These are phyloP conservation scores for grape (Vitis vinifera) DNA, from an alignment of 164 flowering plant genomes.

Conservation along the genomic window ASM3070453v1 NC_081807.1:15377001-15377500, in stretches of 20 bases:
- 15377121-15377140: not conserved
- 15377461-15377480: too few relatives aligned
- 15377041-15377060: not conserved
- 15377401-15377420: too few relatives aligned
- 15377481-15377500: too few relatives aligned
- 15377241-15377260: not conserved
- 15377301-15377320: too few relatives aligned
- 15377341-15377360: too few relatives aligned
- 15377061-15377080: not conserved
- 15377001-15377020: not conserved
- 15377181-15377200: slow-evolving; percentile 9
- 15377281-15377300: not conserved
- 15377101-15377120: not conserved
- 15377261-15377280: slow-evolving; percentile 6
- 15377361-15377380: too few relatives aligned
- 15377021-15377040: not conserved
- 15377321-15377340: too few relatives aligned
- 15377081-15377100: not conserved
- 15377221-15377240: not conserved
- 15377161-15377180: not conserved
- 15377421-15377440: too few relatives aligned
- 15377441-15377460: too few relatives aligned
- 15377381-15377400: too few relatives aligned
- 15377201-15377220: slow-evolving; percentile 4
- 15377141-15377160: not conserved